phyloP scores from a whole-genome alignment of 768 basidiomycete genomes.

The Cystofilobasidium ferigula region DNA sequence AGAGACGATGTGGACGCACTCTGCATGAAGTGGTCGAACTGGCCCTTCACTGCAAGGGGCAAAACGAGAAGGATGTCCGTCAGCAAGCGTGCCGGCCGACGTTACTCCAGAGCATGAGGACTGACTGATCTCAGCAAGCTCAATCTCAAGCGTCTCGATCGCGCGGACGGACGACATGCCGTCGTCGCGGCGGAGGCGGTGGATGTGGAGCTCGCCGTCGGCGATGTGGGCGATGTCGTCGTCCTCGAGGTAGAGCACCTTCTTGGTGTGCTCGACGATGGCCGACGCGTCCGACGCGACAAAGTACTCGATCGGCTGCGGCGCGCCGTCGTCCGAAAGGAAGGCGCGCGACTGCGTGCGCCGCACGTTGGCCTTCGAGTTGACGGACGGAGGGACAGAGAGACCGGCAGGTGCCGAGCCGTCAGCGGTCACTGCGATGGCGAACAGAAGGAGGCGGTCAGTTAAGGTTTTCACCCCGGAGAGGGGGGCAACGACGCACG shows the following conservation, averaged over 20 bases:
- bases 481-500: conserved; percentile 38
- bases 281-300: conserved; percentile 95
- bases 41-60: conserved; percentile 64
- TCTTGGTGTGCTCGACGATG: conserved; percentile 96
- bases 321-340: conserved; percentile 95
- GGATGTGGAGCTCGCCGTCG: conserved; percentile 95
- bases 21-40: conserved; percentile 99
- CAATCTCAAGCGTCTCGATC: conserved; percentile 96
- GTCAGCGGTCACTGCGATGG: conserved; percentile 11
- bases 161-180: conserved; percentile 64
- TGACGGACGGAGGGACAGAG: neutral
- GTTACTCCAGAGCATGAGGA: too few species aligned
- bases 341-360: conserved; percentile 95
- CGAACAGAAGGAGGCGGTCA: neutral
- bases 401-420: neutral
- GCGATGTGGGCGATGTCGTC: conserved; percentile 97
- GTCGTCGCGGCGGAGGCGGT: conserved; percentile 85
- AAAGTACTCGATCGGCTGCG: conserved; percentile 98
- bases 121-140: conserved; percentile 84
- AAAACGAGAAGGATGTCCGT: too few species aligned
- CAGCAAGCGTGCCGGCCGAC: neutral
- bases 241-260: conserved; percentile 95
- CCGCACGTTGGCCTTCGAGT: conserved; percentile 50
- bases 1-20: conserved; percentile 35
- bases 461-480: neutral